Percentiles rank a stretch among this genome's conserved stretches.
These are phyloP conservation scores for Platismatia glauca DNA, from an alignment of 495 filamentous ascomycete genomes.

Conservation along the genomic window DNA sequence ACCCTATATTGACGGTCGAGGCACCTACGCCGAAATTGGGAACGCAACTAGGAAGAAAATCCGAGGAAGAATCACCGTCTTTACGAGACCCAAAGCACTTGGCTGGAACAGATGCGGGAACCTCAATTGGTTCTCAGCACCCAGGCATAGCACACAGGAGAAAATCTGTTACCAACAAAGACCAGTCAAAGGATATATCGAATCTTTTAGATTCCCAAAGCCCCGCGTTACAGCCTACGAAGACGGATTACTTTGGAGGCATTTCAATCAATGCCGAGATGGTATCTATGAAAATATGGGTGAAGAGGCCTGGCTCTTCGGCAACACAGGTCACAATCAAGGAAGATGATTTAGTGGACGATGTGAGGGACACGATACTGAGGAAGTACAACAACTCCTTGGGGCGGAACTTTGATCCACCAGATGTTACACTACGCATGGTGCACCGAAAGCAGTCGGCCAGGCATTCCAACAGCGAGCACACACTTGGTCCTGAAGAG, in stretches of 20 bases:
- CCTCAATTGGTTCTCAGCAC: conserved; percentile 7
- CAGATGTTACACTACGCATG: conserved; percentile 70
- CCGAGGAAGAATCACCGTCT: neutral
- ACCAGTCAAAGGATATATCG: conserved; percentile 12
- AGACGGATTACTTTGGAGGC: conserved; percentile 19
- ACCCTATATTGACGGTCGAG: conserved; percentile 21
- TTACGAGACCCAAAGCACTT: conserved; percentile 2
- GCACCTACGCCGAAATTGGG: conserved; percentile 19
- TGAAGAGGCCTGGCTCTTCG: conserved; percentile 73
- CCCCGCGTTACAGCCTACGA: conserved; percentile 10
- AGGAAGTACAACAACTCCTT: conserved; percentile 90
- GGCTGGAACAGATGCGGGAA: conserved; percentile 13
- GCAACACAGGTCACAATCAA: conserved; percentile 77
- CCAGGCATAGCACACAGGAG: conserved; percentile 13
- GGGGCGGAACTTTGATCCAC: conserved; percentile 78
- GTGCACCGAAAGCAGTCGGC: conserved; percentile 37
- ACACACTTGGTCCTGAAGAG: conserved; percentile 78
- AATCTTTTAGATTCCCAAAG: conserved; percentile 19
- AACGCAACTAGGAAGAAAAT: neutral
- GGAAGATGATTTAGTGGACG: conserved; percentile 88
- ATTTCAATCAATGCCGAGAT: conserved; percentile 35
- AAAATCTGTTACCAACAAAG: conserved; percentile 16
- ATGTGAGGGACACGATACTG: conserved; percentile 85
- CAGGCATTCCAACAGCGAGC: conserved; percentile 47
- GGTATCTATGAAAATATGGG: conserved; percentile 90